A percentile compares a stretch with the other conserved stretches of the same genome.
phyloP scores from a whole-genome alignment of 345 rosid genomes.

The Hibiscus tridactylites region DNA sequence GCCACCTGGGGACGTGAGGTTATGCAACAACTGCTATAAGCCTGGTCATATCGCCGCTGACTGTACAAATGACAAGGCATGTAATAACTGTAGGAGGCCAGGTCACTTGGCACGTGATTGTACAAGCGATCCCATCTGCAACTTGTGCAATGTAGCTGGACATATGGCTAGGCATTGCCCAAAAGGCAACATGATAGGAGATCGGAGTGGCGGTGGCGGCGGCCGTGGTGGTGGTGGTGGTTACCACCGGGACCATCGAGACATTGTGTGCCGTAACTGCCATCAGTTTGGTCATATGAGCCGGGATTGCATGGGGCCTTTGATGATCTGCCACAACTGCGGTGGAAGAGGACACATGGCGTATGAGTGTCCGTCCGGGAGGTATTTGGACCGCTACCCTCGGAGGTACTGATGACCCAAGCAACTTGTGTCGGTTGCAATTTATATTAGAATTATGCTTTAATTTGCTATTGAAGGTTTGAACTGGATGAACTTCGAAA shows the following conservation, averaged over 20 bases:
- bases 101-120: constrained; percentile 95
- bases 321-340: constrained; percentile 83
- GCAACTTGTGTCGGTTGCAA: neutral
- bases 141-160: constrained; percentile 68
- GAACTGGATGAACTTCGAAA: neutral
- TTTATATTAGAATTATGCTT: neutral
- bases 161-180: constrained; percentile 86
- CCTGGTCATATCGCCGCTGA: constrained; percentile 83
- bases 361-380: constrained; percentile 76
- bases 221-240: constrained; percentile 24
- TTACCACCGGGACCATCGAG: constrained; percentile 54
- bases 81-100: constrained; percentile 90
- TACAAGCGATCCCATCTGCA: constrained; percentile 72
- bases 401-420: constrained; percentile 48
- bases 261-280: constrained; percentile 65
- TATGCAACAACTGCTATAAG: constrained; percentile 95
- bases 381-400: constrained; percentile 71
- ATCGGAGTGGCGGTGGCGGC: constrained; percentile 17
- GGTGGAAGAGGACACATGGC: constrained; percentile 95
- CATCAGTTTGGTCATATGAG: constrained; percentile 80
- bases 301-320: constrained; percentile 63
- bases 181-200: constrained; percentile 42
- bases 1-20: constrained; percentile 69
- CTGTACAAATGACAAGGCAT: constrained; percentile 92
- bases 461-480: neutral